Conservation (phyloP, 1,284 basidiomycete genomes). For the Agroathelia rolfsii region DNA sequence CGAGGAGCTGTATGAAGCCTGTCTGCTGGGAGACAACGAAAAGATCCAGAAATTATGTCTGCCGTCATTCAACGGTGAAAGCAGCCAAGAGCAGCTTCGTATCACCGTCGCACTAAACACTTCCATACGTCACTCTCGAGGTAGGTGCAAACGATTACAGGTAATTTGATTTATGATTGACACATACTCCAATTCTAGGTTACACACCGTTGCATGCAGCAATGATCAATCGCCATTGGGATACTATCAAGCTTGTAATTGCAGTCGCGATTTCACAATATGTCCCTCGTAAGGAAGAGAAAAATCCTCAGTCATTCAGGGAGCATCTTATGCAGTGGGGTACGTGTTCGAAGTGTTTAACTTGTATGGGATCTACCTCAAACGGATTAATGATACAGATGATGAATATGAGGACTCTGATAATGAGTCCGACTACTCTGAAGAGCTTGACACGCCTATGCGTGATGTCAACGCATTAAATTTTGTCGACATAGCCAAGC, state of each 20-base stretch:
- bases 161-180: constrained; percentile 1
- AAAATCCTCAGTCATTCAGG: constrained; percentile 10
- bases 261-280: constrained; percentile 45
- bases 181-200: constrained; percentile 18
- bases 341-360: constrained; percentile 4
- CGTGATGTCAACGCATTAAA: constrained; percentile 26
- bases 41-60: constrained; percentile 40
- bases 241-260: constrained; percentile 41
- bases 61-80: constrained; percentile 22
- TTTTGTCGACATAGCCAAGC: constrained; percentile 42
- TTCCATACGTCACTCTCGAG: constrained; percentile 13
- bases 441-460: constrained; percentile 21
- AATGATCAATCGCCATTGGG: constrained; percentile 37
- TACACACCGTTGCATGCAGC: constrained; percentile 39
- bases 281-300: constrained; percentile 25
- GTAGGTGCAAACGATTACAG: neutral
- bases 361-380: neutral
- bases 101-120: constrained; percentile 27
- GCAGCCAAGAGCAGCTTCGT: constrained; percentile 26
- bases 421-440: constrained; percentile 25
- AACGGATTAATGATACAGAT: constrained; percentile 22
- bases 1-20: constrained; percentile 44
- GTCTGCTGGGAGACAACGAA: constrained; percentile 36
- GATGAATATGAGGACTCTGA: constrained; percentile 16
- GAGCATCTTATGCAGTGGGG: constrained; percentile 1